Percentiles rank a stretch among this genome's conserved stretches.
phyloP scores from a whole-genome alignment of 495 filamentous ascomycete species.

The Umbilicaria muhlenbergii region DNA sequence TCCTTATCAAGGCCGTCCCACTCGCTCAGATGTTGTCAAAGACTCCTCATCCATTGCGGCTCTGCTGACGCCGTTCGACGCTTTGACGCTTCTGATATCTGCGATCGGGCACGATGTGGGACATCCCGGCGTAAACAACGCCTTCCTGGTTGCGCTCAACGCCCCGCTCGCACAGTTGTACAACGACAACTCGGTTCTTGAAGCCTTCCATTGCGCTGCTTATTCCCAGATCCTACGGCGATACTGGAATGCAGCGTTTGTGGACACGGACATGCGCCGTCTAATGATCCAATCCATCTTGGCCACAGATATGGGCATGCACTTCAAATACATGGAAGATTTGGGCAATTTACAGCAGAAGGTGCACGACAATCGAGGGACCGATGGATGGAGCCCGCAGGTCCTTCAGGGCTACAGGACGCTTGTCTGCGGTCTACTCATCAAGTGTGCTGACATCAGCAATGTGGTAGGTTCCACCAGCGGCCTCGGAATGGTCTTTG shows the following conservation, averaged over 20 bases:
- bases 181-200: slow-evolving; percentile 91
- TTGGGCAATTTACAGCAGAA: slow-evolving; percentile 63
- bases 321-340: slow-evolving; percentile 89
- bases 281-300: slow-evolving; percentile 92
- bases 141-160: slow-evolving; percentile 83
- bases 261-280: slow-evolving; percentile 58
- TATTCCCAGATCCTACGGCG: slow-evolving; percentile 91
- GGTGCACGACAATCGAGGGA: slow-evolving; percentile 42
- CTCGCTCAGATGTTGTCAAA: slow-evolving; percentile 10
- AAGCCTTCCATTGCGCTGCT: slow-evolving; percentile 94
- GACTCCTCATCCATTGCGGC: slow-evolving; percentile 46
- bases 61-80: slow-evolving; percentile 69
- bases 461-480: slow-evolving; percentile 57
- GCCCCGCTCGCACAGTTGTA: slow-evolving; percentile 94
- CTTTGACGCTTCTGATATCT: slow-evolving; percentile 75
- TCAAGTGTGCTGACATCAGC: slow-evolving; percentile 98
- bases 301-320: slow-evolving; percentile 92
- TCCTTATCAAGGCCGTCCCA: slow-evolving; percentile 32
- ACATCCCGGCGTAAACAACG: slow-evolving; percentile 96
- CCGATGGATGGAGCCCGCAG: slow-evolving; percentile 58
- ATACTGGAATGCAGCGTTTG: slow-evolving; percentile 75
- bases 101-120: slow-evolving; percentile 97
- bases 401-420: slow-evolving; percentile 55
- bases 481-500: too few relatives aligned
- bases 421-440: slow-evolving; percentile 71